Percentiles rank a stretch among this genome's conserved stretches.
Conservation (phyloP, 2,329 filamentous ascomycete species). For the Byssochlamys sp. region DNA sequence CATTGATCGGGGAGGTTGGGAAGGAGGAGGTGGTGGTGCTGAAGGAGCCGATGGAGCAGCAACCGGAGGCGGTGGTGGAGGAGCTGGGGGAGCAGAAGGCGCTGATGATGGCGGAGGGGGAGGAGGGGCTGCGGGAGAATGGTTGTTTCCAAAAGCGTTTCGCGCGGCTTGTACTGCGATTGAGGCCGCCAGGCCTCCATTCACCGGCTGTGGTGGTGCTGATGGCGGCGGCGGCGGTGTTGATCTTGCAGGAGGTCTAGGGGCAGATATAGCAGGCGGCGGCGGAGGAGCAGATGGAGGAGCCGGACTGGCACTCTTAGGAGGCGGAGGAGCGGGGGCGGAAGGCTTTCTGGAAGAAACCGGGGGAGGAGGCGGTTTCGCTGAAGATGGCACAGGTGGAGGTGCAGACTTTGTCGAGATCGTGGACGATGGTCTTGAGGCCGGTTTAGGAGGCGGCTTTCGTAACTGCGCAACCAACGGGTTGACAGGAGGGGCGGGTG, state of each 20-base stretch:
- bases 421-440: slow-evolving; percentile 53
- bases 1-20: slow-evolving; percentile 45
- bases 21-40: slow-evolving; percentile 30
- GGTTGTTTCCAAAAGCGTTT: slow-evolving; percentile 46
- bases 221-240: slow-evolving; percentile 33
- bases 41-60: slow-evolving; percentile 29
- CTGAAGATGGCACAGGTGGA: slow-evolving; percentile 49
- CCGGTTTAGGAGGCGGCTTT: slow-evolving; percentile 45
- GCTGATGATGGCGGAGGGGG: slow-evolving; percentile 27
- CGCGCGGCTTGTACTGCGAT: slow-evolving; percentile 52
- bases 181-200: slow-evolving; percentile 35
- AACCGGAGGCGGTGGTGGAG: slow-evolving; percentile 38
- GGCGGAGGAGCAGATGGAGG: slow-evolving; percentile 35
- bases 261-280: slow-evolving; percentile 31
- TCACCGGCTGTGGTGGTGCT: slow-evolving; percentile 24
- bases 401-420: slow-evolving; percentile 49
- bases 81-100: slow-evolving; percentile 36
- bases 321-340: slow-evolving; percentile 37
- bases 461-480: slow-evolving; percentile 47
- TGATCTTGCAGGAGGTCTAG: slow-evolving; percentile 28
- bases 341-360: slow-evolving; percentile 50
- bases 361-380: slow-evolving; percentile 47
- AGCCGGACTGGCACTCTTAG: slow-evolving; percentile 33
- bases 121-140: slow-evolving; percentile 35
- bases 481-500: slow-evolving; percentile 44